phyloP scores from a whole-genome alignment of 768 basidiomycete species.

The Pleurotus djamor region DNA sequence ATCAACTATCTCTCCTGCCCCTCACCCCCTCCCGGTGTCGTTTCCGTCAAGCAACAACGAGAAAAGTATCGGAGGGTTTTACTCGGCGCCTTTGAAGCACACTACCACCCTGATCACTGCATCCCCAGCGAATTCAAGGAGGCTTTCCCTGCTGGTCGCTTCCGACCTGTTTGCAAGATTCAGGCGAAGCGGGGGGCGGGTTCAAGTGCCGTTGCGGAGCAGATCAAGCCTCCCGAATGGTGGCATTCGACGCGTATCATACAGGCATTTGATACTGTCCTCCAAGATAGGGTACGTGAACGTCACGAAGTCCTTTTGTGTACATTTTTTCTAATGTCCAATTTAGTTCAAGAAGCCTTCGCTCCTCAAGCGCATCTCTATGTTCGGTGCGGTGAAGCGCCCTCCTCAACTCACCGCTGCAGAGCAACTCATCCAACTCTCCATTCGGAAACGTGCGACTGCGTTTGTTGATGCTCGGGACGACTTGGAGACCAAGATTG shows the following conservation, averaged over 20 bases:
- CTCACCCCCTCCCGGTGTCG: slow-evolving; percentile 70
- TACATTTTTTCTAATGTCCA: neutral
- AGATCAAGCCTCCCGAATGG: slow-evolving; percentile 90
- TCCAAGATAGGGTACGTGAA: slow-evolving; percentile 72
- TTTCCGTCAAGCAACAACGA: slow-evolving; percentile 77
- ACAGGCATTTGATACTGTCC: slow-evolving; percentile 84
- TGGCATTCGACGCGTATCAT: slow-evolving; percentile 93
- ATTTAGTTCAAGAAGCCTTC: slow-evolving; percentile 86
- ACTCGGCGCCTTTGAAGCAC: slow-evolving; percentile 76
- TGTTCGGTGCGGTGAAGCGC: slow-evolving; percentile 67
- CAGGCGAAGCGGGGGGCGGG: slow-evolving; percentile 81
- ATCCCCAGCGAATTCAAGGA: slow-evolving; percentile 92
- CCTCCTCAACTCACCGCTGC: slow-evolving; percentile 73
- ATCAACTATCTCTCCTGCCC: slow-evolving; percentile 83
- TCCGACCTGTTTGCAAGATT: slow-evolving; percentile 89
- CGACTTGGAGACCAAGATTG: slow-evolving; percentile 92
- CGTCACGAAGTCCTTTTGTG: neutral
- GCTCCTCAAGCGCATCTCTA: slow-evolving; percentile 79
- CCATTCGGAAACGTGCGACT: slow-evolving; percentile 91
- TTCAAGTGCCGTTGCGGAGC: slow-evolving; percentile 81
- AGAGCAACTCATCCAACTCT: slow-evolving; percentile 83
- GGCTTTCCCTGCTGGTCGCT: slow-evolving; percentile 89
- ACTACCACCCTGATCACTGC: slow-evolving; percentile 88
- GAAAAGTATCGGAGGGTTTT: slow-evolving; percentile 78
- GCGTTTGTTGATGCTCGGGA: slow-evolving; percentile 94